Conservation (phyloP, 257 asterid genomes). For the Nicotiana sylvestris region DNA sequence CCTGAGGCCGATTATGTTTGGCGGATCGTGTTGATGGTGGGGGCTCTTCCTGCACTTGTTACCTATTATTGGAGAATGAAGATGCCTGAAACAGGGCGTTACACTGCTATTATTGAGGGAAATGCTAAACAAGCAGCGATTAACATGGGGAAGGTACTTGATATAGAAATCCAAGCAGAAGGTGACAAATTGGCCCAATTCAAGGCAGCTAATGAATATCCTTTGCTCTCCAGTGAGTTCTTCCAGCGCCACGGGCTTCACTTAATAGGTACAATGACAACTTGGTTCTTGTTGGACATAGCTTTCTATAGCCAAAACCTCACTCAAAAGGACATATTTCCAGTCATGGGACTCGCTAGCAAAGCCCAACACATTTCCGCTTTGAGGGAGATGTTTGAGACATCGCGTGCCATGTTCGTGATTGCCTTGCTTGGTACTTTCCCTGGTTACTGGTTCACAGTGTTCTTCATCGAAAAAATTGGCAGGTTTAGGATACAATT, state of each 20-base stretch:
- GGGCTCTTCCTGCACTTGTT: constrained; percentile 44
- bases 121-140: constrained; percentile 48
- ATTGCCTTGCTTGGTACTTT: constrained; percentile 47
- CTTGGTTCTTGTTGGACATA: constrained; percentile 52
- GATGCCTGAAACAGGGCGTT: constrained; percentile 65
- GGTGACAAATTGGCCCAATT: constrained; percentile 12
- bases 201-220: constrained; percentile 20
- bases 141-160: constrained; percentile 49
- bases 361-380: constrained; percentile 38
- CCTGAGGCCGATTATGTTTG: constrained; percentile 35
- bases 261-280: constrained; percentile 38
- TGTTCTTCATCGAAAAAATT: constrained; percentile 35
- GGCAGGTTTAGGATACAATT: constrained; percentile 45
- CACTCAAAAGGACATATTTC: constrained; percentile 43
- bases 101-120: constrained; percentile 49
- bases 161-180: constrained; percentile 38
- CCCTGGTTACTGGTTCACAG: constrained; percentile 62
- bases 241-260: constrained; percentile 39
- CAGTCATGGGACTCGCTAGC: constrained; percentile 46
- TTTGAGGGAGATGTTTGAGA: constrained; percentile 33
- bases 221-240: constrained; percentile 32
- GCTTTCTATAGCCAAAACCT: constrained; percentile 53
- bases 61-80: constrained; percentile 67
- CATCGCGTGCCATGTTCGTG: constrained; percentile 46
- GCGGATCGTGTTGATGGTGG: constrained; percentile 46